Evolutionary conservation across 176 grass and related monocot species (phyloP).

Genomic region (Hyparrhenia diplandra): DNA sequence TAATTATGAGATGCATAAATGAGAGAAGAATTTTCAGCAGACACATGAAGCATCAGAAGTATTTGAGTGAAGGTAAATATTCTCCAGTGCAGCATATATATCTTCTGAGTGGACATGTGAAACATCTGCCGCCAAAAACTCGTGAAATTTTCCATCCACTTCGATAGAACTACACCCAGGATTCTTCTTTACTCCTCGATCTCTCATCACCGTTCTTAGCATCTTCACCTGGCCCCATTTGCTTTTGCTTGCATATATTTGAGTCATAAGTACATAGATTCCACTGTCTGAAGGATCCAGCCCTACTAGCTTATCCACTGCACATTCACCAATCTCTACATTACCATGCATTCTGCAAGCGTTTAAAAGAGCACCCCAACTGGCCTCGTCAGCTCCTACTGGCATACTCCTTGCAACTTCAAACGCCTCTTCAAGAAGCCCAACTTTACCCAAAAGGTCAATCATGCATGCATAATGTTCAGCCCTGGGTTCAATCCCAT

Average conservation of each 20-base stretch:
- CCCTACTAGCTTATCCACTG: conserved; percentile 44
- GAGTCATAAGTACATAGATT: conserved; percentile 65
- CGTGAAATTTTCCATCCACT: conserved; percentile 47
- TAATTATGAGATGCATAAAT: conserved; percentile 6
- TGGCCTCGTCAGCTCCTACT: conserved; percentile 41
- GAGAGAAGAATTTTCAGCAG: neutral
- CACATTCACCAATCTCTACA: conserved; percentile 46
- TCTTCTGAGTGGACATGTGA: conserved; percentile 48
- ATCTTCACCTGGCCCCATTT: conserved; percentile 61
- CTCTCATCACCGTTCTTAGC: conserved; percentile 56
- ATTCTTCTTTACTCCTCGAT: conserved; percentile 59
- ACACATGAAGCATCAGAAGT: neutral
- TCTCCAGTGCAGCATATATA: conserved; percentile 46
- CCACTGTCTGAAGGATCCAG: conserved; percentile 58
- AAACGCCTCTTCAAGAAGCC: conserved; percentile 55
- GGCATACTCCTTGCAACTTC: conserved; percentile 54
- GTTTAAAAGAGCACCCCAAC: conserved; percentile 63
- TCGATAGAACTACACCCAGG: conserved; percentile 58
- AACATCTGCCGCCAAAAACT: conserved; percentile 45
- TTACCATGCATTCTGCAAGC: conserved; percentile 63
- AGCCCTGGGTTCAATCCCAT: conserved; percentile 41
- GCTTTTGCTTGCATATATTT: conserved; percentile 60
- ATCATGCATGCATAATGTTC: conserved; percentile 68
- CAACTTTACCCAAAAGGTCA: conserved; percentile 64
- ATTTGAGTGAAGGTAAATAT: conserved; percentile 58